Base-by-base conservation (phyloP, 2,329 filamentous ascomycete species). In the Pseudogymnoascus sp. region DNA sequence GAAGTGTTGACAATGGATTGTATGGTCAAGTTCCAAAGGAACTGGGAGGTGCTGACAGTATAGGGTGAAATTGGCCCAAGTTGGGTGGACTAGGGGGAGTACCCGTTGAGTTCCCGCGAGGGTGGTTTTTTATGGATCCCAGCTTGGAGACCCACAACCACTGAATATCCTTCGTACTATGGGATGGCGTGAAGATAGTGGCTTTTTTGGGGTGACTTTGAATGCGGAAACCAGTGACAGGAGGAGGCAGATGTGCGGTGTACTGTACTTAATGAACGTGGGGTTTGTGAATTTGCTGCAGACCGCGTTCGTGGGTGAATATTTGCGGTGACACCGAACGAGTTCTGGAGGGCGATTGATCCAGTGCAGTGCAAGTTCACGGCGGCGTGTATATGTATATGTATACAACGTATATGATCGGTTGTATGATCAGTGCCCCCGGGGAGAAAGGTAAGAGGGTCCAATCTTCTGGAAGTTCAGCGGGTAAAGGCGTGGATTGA, bases 1-100 rank as follows among this genome's bases (percentile, higher is more conserved):
- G 62, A 61, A 65, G 62, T 63, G 59, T 58, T 61, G 59, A 63
- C 64, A 62, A 61, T 59, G 61, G 58, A 62, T 49, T 62, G 49
- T 58, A 41, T 62, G 63, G 40, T 61, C 60, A 52, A 41, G 62
- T 52, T 60, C 63, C 52, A 59, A 60, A 67, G 62, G 58, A 66
- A 65, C 62, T 63, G 65, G 63, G 45, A 31, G 23, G 31, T 35
- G 59, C 31, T 41, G 62, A 63, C 41, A 62, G 60, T 58, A 25
- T 41, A 59, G 37, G 45, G 25, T 16, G 31, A 61, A 28, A 43
- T 23, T 59, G 35, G 61, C 33, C 28, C 52, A 62, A 35, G 58
- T 62, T 45, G 41, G 41, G 21, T 45, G 41, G 41, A 45, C 41
- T 45, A 45, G 41, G 41, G 41, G 41, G 41, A 45, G 41, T 45